These are phyloP conservation scores for Exophiala dermatitidis DNA, from an alignment of 2,329 filamentous ascomycete genomes.

Conservation along the genomic window DNA sequence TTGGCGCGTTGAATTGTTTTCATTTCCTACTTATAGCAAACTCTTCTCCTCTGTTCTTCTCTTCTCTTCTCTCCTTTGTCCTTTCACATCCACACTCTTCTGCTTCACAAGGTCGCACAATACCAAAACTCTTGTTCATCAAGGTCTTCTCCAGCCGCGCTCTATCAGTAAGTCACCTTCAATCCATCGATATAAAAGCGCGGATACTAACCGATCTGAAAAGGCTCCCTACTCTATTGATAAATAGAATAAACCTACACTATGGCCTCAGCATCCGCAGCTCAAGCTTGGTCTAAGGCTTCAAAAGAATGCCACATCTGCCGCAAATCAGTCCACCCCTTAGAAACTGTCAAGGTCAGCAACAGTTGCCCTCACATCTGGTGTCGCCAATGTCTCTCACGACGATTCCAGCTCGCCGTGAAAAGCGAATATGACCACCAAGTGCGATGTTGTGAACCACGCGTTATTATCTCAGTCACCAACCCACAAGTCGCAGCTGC, in stretches of 20 bases:
- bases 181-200: too few species aligned
- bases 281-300: too few species aligned
- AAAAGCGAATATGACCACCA: slow-evolving; percentile 13
- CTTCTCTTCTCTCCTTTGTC: background rate
- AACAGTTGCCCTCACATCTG: slow-evolving; percentile 10
- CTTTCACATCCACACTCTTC: background rate
- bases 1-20: background rate
- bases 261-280: background rate
- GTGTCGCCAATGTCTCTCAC: slow-evolving; percentile 12
- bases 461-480: slow-evolving; percentile 1
- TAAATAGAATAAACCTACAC: too few species aligned
- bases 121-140: background rate
- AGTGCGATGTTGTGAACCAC: slow-evolving; percentile 10
- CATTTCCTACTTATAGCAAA: background rate
- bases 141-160: background rate
- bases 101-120: too few species aligned
- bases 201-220: too few species aligned
- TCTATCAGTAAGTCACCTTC: background rate
- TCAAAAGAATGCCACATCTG: slow-evolving; percentile 8
- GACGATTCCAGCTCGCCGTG: slow-evolving; percentile 3
- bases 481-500: background rate
- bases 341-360: background rate
- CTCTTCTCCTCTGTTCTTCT: background rate
- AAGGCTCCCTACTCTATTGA: too few species aligned
- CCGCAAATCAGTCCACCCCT: background rate